Base-by-base conservation (phyloP, 2,329 filamentous ascomycete genomes). In the Sclerotinia subarctica region DNA sequence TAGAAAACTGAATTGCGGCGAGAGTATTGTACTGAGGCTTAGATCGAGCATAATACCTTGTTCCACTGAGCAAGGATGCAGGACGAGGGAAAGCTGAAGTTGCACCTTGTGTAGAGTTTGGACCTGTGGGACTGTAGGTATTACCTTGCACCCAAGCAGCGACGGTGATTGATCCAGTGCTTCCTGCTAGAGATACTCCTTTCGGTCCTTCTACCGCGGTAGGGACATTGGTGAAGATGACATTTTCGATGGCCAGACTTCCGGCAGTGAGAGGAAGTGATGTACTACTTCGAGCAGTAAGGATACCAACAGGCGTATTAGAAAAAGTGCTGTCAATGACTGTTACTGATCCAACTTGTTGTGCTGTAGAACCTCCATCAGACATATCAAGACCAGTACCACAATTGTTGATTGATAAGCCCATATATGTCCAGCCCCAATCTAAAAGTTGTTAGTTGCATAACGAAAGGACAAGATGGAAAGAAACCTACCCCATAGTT, bases 201-300 rank as follows among this genome's bases (percentile, higher is more conserved):
- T 81, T 82, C 26, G 81, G 78, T 72, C 84, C 83, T 74, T 84
- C 77, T 68, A 97, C 85, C 35, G 91, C 91, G 24, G 85, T 83
- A 3, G 83, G 82, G 60, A 91, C 87, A 64, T 83, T 82, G 72
- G 79, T 81, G 79, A 97, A 92, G 79, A 96, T 91, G 51, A 95
- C 91, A 73, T 97, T 97, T 81, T 96, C 91, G 6, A 97, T 78
- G 72, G 96, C 84, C 57, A 97, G 84, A 13, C 90, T 92, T 70
- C 91, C 92, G 75, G 92, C 93, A 73, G 90, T 91, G 7, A 81
- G 81, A 47, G 81, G 78, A 35, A 79, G 80, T 66, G 84, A 81
- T 21, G 87, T 84, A 60, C 87, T 83, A 21, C 77, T 77, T 71
- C 80, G 81, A 1, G 80, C 79, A 3, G 84, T 85, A 3, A 80